A percentile compares a stretch with the other conserved stretches of the same genome.
phyloP scores from a whole-genome alignment of 192 early-diverging fungal genomes.

The Backusella luteola region DNA sequence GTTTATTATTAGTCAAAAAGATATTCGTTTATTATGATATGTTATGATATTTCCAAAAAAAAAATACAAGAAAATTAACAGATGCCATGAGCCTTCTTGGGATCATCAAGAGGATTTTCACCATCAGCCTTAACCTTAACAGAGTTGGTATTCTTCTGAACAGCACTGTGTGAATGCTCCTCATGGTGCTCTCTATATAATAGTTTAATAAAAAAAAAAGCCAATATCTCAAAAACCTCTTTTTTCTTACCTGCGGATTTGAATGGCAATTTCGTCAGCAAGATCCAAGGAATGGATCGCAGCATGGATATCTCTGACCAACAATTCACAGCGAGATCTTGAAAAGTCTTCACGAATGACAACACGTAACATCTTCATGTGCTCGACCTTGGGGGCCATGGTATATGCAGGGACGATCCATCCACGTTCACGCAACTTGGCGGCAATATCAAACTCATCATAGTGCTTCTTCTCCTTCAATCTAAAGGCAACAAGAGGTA shows the following conservation, averaged over 20 bases:
- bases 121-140: background rate
- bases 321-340: conserved; percentile 23
- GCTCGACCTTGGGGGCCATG: conserved; percentile 45
- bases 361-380: conserved; percentile 59
- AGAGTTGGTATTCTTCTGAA: background rate
- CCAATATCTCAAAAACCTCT: background rate
- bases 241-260: conserved; percentile 12
- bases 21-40: background rate
- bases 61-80: background rate
- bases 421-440: conserved; percentile 58
- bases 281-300: conserved; percentile 23
- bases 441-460: conserved; percentile 55
- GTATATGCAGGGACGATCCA: conserved; percentile 78
- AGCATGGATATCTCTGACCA: conserved; percentile 27
- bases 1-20: too few relatives aligned
- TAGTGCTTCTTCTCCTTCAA: conserved; percentile 41
- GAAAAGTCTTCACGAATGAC: conserved; percentile 59
- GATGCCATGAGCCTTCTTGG: background rate
- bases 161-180: background rate
- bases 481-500: conserved; percentile 66
- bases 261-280: conserved; percentile 1
- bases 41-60: background rate
- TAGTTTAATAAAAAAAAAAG: background rate
- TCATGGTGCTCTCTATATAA: conserved; percentile 4
- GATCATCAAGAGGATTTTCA: background rate